Base-by-base conservation (phyloP, 1,139 yeast genomes). In the Yamadazyma kanchanaburiensis region DNA sequence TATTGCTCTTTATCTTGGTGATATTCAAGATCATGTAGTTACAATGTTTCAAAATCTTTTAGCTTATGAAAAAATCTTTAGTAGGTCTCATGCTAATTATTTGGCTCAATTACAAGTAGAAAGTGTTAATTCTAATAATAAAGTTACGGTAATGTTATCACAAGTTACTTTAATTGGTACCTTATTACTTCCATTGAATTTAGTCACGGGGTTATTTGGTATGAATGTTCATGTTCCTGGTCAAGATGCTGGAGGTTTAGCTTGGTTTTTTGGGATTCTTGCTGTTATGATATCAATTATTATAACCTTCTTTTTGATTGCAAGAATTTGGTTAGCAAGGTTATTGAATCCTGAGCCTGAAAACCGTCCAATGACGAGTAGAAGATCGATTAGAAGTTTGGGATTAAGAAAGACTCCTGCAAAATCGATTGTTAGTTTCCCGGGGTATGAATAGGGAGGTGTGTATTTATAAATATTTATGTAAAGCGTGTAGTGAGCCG, bases 201-300 rank as follows among this genome's bases (percentile, higher is more conserved):
- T 91, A 41, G 73, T 91, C 21, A 88, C 97, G 1, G 96, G 97
- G 54, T 55, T 89, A 39, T 91, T 89, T 58, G 97, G 98, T 47
- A 91, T 91, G 98, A 91, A 91, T 56, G 97, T 91, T 12, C 58
- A 50, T 12, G 88, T 89, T 13, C 97, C 97, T 0, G 96, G 96
- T 10, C 60, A 74, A 43, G 68, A 48, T 0, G 49, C 44, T 1
- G 23, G 24, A 9, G 13, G 28, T 3, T 41, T 49, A 7, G 42
- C 34, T 4, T 61, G 67, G 68, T 63, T 60, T 34, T 60, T 59
- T 31, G 66, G 67, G 2, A 61, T 62, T 28, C 33, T 64, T 21
- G 72, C 65, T 3, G 59, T 59, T 6, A 58, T 65, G 63, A 45
- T 59, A 3, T 34, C 46, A 17, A 42, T 71, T 24, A 60, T 70